Conservation (phyloP, 495 filamentous ascomycete species). For the Neurospora intermedia region DNA sequence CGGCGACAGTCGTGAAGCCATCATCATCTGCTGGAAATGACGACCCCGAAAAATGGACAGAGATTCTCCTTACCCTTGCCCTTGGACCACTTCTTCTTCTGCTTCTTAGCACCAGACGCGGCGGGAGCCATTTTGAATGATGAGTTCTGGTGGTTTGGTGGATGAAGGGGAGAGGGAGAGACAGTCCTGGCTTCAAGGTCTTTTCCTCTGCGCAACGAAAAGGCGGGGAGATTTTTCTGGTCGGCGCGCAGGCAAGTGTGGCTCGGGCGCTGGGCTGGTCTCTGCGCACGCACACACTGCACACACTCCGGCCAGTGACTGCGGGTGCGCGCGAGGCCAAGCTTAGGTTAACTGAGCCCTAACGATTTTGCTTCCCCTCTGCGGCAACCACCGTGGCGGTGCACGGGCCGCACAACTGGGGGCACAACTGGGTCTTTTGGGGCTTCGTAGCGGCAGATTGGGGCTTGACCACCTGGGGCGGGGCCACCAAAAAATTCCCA, state of each 20-base stretch:
- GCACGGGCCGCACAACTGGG: neutral
- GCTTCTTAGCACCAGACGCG: conserved; percentile 85
- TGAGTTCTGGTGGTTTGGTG: conserved; percentile 32
- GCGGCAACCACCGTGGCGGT: neutral
- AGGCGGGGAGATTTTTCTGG: conserved; percentile 31
- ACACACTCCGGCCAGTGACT: neutral
- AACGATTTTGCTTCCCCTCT: conserved; percentile 10
- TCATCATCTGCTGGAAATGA: neutral
- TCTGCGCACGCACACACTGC: neutral
- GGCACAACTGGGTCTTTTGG: conserved; percentile 14
- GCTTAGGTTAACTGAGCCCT: conserved; percentile 33
- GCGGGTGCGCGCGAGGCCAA: neutral
- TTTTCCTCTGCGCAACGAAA: conserved; percentile 22
- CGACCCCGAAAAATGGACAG: conserved; percentile 1
- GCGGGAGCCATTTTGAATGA: conserved; percentile 56
- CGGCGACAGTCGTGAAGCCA: conserved; percentile 40
- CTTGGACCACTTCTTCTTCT: conserved; percentile 99
- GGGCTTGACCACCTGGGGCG: conserved; percentile 17
- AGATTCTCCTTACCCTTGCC: conserved; percentile 51
- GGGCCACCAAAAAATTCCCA: conserved; percentile 30
- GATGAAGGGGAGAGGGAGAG: conserved; percentile 11
- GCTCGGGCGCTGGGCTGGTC: conserved; percentile 4
- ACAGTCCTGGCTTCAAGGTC: conserved; percentile 13
- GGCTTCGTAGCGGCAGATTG: conserved; percentile 9
- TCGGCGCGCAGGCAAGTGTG: neutral